Base-by-base conservation (phyloP, 2,329 filamentous ascomycete species). In the Sarocladium kiliense region DNA sequence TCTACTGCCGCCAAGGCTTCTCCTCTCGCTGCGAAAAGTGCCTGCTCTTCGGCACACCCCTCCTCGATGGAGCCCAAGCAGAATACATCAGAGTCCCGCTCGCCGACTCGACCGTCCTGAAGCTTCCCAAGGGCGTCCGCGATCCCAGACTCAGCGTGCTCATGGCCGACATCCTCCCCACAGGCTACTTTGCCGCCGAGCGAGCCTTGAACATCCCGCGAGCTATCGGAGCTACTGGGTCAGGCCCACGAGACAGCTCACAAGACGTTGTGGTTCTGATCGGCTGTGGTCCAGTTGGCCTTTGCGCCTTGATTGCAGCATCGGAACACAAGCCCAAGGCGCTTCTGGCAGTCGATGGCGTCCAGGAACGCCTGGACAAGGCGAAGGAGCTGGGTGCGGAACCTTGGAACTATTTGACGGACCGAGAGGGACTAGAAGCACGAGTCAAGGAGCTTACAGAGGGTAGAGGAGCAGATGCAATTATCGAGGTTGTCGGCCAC, bases 131-230 rank as follows among this genome's bases (percentile, higher is more conserved):
- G 25, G 44, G 44, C n/a, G 44, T 47, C 16, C 23, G 44, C 12
- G 44, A 47, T 23, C 44, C 44, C 23, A 47, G 44, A 18, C 44
- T 47, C n/a, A 47, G 44, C 50, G 84, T 95, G 6, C 79, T 96
- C 25, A 96, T 96, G 91, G 91, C 89, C 16, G 91, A 96, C 66
- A 95, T 96, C 63, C 96, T 94, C 70, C 91, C 91, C 1, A 90
- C 86, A 0, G 89, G 92, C 7, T 96, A 84, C 72, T 96, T 92
- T 63, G 91, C 89, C 6, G 89, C 89, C 3, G 79, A 80, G 56
- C 94, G 91, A 64, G 92, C 85, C 6, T 87, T 96, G 68, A 47
- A 47, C 44, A 47, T 47, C 25, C 44, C 44, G 16, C 21, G 44
- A 3, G 44, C 44, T 11, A 47, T 47, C 6, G 44, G 44, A 11